Evolutionary conservation across 2,329 filamentous ascomycete genomes (phyloP), one percentile per base, ranked within the genome.

Genomic region (Chrysosporium queenslandicum): DNA sequence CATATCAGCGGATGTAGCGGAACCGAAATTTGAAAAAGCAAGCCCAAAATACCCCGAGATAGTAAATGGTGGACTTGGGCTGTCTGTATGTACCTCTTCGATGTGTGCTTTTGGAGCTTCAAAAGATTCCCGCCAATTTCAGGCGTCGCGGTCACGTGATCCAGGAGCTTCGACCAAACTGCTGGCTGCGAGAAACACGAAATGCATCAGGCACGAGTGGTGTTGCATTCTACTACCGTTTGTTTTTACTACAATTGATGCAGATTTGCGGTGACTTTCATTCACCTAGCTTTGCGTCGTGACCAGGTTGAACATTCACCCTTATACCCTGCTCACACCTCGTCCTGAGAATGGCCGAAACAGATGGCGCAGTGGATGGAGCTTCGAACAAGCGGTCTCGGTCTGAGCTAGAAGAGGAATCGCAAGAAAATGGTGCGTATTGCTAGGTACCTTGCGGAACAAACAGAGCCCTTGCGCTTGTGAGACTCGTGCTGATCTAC

Each of bases 301-400:
- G n/a, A n/a, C n/a, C n/a, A n/a, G n/a, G n/a, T n/a, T n/a, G n/a
- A n/a, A n/a, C n/a, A n/a, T n/a, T n/a, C n/a, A n/a, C n/a, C n/a
- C n/a, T 29, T 29, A 29, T 9, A 4, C 5, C 9, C 9, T 4
- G 27, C 27, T 9, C 4, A 9, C 5, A 4, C n/a, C 14, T 46
- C 43, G 25, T 39, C 20, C 41, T 25, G 25, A 47, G 29, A 16
- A 71, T 70, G 68, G 59, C 61, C 7, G 61, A 60, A 27, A 57
- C 60, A 14, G 61, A 62, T 16, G 61, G 62, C 20, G 29, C 54
- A n/a, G 34, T 58, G 7, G 56, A 61, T 34, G 36, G 59, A 34
- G 25, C 37, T n/a, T 68, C 71, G 3, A 73, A 71, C 53, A 80
- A 80, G 67, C 75, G 81, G 55, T 77, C 72, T 57, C 78, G 80